These are phyloP conservation scores for Closterium sp. DNA, from an alignment of 139 green algal genomes.

Conservation along the genomic window DNA sequence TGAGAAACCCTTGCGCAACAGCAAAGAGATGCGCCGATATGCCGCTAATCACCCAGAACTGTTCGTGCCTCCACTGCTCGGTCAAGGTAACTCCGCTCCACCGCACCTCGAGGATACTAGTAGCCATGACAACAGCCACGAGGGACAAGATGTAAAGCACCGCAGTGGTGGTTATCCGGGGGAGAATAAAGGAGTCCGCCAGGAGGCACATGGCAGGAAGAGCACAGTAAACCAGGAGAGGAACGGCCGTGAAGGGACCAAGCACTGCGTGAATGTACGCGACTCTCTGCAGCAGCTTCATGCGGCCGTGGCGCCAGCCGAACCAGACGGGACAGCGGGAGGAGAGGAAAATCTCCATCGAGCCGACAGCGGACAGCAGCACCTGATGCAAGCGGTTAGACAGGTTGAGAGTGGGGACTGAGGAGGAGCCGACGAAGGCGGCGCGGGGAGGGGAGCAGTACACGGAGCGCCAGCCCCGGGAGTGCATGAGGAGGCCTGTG, in stretches of 20 bases:
- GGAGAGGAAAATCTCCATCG: conserved; percentile 50
- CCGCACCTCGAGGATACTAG: conserved; percentile 41
- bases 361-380: conserved; percentile 40
- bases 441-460: conserved; percentile 19
- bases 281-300: conserved; percentile 43
- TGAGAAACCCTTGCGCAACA: conserved; percentile 44
- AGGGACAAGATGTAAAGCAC: conserved; percentile 31
- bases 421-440: no score
- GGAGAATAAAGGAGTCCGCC: conserved; percentile 49
- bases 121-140: conserved; percentile 36
- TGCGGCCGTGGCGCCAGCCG: neutral
- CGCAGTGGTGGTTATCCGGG: neutral
- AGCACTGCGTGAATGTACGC: conserved; percentile 51
- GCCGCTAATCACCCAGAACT: conserved; percentile 51
- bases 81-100: conserved; percentile 44
- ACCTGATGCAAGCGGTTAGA: conserved; percentile 48
- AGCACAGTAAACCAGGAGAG: conserved; percentile 33
- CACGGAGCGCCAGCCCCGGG: conserved; percentile 23
- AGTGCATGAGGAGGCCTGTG: conserved; percentile 22
- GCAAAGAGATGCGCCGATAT: conserved; percentile 30
- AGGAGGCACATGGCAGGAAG: conserved; percentile 47
- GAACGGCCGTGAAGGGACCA: conserved; percentile 44
- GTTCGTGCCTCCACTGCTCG: conserved; percentile 51
- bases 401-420: no score
- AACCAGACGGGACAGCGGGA: conserved; percentile 28